phyloP scores from a whole-genome alignment of 371 early-diverging fungal genomes.

The Mortierella polycephala region DNA sequence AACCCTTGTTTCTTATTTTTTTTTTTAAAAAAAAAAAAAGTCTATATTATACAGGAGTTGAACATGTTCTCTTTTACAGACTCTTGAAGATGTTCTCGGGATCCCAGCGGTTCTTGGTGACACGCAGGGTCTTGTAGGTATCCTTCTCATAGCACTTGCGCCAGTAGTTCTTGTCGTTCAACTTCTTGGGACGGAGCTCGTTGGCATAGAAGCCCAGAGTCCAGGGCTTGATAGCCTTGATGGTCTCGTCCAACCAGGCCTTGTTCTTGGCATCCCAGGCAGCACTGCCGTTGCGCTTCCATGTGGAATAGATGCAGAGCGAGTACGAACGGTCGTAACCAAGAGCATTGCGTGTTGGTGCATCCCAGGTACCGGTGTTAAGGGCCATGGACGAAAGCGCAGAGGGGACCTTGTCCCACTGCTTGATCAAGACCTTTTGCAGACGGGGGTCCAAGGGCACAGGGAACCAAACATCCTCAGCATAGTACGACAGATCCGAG shows the following conservation, averaged over 20 bases:
- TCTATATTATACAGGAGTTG: too few relatives aligned
- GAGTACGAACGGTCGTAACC: constrained; percentile 53
- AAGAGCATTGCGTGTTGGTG: constrained; percentile 39
- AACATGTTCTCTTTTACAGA: neutral
- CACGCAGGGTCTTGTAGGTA: constrained; percentile 32
- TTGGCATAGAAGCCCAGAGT: constrained; percentile 51
- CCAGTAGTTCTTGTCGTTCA: constrained; percentile 45
- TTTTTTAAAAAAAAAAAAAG: neutral
- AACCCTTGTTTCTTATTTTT: neutral
- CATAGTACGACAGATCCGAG: constrained; percentile 44
- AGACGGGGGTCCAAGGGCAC: constrained; percentile 40
- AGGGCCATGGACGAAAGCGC: constrained; percentile 49
- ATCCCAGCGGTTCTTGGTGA: constrained; percentile 48
- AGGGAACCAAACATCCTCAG: constrained; percentile 52
- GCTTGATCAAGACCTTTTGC: constrained; percentile 35
- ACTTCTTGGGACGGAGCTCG: constrained; percentile 45
- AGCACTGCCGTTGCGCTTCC: constrained; percentile 49
- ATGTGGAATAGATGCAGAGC: constrained; percentile 48
- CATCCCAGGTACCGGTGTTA: constrained; percentile 53
- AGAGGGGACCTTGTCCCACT: constrained; percentile 55
- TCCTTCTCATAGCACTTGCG: constrained; percentile 51
- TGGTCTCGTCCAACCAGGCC: constrained; percentile 50
- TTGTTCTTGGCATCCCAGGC: constrained; percentile 42
- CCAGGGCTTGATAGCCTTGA: constrained; percentile 47
- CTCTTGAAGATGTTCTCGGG: constrained; percentile 53